Evolutionary conservation across 768 basidiomycete species (phyloP), one percentile per base, ranked within the genome.

Genomic region (Tylopilus vinaceipallidus): DNA sequence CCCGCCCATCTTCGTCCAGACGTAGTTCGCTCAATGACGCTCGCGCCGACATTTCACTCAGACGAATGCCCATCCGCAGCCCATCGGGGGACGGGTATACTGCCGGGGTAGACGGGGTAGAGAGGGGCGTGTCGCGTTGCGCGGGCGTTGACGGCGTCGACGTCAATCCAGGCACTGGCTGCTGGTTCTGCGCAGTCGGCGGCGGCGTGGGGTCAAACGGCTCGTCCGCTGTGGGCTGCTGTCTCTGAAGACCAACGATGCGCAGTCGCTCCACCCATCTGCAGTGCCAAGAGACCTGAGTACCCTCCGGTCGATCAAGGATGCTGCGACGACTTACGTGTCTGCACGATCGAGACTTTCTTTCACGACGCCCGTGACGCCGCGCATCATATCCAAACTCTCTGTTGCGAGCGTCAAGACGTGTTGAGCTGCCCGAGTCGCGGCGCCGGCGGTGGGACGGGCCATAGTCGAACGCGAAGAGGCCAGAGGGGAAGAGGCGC

Each of bases 301-400:
- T 9, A 35, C 20, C 1, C 30, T 45, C 38, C n/a, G n/a, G n/a
- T n/a, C n/a, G n/a, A n/a, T n/a, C n/a, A n/a, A n/a, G n/a, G n/a
- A n/a, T n/a, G 27, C 43, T n/a, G 23, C 3, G 34, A 54, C 13
- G 8, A 79, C 84, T 37, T 66, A 91, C 82, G 86, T 80, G 64
- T 95, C 93, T 26, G 92, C 93, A 47, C 86, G 75, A 64, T 94
- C 91, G 66, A 95, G 72, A 54, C 84, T 89, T 53, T 94, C 93
- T 60, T 84, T 86, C 52, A 95, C 87, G 20, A 95, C 90, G 4
- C 81, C 78, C n/a, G 90, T 90, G 24, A 94, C 90, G 24, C 88
- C 83, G 24, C 85, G 76, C 76, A 95, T 83, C 91, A 94, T 95
- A 62, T 95, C 92, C 67, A 95, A 62, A 62, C 91, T 93, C 73